A percentile compares a stretch with the other conserved stretches of the same genome.
Evolutionary conservation across 2,329 filamentous ascomycete genomes (phyloP).

Genomic region (Sporothrix inflata): DNA sequence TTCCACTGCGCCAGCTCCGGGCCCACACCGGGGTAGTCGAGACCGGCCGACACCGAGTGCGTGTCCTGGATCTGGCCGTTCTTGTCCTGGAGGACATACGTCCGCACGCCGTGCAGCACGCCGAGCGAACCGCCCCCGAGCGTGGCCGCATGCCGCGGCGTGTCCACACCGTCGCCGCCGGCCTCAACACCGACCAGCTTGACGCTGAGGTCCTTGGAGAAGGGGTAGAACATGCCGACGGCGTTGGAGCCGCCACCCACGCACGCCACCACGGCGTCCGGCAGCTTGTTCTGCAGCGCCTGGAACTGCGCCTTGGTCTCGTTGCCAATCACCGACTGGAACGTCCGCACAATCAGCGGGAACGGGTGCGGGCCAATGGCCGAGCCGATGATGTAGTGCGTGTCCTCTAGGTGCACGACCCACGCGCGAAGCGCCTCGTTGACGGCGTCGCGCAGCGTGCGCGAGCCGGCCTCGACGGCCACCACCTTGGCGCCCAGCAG

Average conservation of each 20-base stretch:
- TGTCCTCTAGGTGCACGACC: slow-evolving; percentile 90
- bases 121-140: slow-evolving; percentile 85
- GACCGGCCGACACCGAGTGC: slow-evolving; percentile 92
- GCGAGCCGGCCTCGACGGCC: slow-evolving; percentile 86
- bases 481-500: slow-evolving; percentile 91
- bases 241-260: slow-evolving; percentile 96
- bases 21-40: slow-evolving; percentile 96
- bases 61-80: slow-evolving; percentile 94
- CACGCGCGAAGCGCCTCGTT: slow-evolving; percentile 94
- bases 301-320: slow-evolving; percentile 94
- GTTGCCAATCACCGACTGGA: slow-evolving; percentile 94
- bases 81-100: slow-evolving; percentile 90
- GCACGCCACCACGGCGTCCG: slow-evolving; percentile 94
- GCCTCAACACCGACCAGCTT: slow-evolving; percentile 94
- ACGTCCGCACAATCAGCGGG: slow-evolving; percentile 95
- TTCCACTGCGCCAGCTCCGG: slow-evolving; percentile 94
- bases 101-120: slow-evolving; percentile 92
- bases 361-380: slow-evolving; percentile 98
- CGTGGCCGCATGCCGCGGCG: slow-evolving; percentile 82
- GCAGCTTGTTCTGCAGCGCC: slow-evolving; percentile 81
- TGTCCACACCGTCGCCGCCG: slow-evolving; percentile 89
- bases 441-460: slow-evolving; percentile 82
- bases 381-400: slow-evolving; percentile 97
- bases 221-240: slow-evolving; percentile 97
- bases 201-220: slow-evolving; percentile 80